Conservation (phyloP, 2,329 filamentous ascomycete genomes). For the Cercospora sesami region DNA sequence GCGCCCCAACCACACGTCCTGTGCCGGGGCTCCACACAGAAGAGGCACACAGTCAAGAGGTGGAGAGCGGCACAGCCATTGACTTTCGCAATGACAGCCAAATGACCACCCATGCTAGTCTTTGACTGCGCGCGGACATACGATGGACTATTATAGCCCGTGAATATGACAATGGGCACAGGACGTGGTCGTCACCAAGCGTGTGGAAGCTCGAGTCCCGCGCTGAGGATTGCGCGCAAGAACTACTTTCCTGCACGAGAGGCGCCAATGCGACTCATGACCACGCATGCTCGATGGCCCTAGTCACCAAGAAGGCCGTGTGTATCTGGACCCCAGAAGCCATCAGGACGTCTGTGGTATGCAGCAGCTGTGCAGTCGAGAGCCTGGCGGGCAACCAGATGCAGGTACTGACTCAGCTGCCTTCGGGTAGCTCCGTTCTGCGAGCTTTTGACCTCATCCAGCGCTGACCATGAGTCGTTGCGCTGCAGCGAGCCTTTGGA, state of each 20-base stretch:
- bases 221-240: background rate
- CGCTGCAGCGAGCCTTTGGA: slow-evolving; percentile 3
- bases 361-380: slow-evolving; percentile 7
- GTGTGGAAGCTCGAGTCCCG: background rate
- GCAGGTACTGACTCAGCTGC: slow-evolving; percentile 19
- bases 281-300: slow-evolving; percentile 19
- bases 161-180: background rate
- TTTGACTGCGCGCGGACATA: slow-evolving; percentile 1
- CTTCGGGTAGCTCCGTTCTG: background rate
- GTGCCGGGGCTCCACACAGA: background rate
- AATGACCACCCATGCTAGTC: slow-evolving; percentile 3
- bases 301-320: slow-evolving; percentile 10
- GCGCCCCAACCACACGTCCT: background rate
- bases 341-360: slow-evolving; percentile 1
- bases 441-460: slow-evolving; percentile 8
- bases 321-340: slow-evolving; percentile 12
- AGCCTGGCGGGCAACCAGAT: slow-evolving; percentile 13
- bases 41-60: slow-evolving; percentile 7
- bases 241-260: slow-evolving; percentile 1
- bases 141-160: slow-evolving; percentile 9
- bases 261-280: slow-evolving; percentile 14
- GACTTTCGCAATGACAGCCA: slow-evolving; percentile 16
- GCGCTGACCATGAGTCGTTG: slow-evolving; percentile 15
- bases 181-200: background rate
- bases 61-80: slow-evolving; percentile 12